Base-by-base conservation (phyloP, 1,284 basidiomycete genomes). In the Cutaneotrichosporon curvatum region DNA sequence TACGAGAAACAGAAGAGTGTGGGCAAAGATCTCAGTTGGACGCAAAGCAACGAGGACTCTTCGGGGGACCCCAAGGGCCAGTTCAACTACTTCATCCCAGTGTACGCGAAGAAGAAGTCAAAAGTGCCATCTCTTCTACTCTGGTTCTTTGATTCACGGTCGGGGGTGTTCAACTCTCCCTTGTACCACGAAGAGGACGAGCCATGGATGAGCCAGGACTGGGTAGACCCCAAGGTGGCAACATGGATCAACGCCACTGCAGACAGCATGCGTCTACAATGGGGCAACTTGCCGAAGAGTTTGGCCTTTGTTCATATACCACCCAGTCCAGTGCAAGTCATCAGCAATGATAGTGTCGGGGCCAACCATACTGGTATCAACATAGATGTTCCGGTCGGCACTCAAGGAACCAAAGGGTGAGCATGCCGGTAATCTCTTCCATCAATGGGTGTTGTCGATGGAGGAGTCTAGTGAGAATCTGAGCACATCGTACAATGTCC, bases 11-110 rank as follows among this genome's bases (percentile, higher is more conserved):
- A 18, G 14, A 37, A 20, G 5, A 37, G 33, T 4, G 11, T 9
- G 6, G 48, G 38, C 5, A 9, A 21, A 1, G 10, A 22, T 4
- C 43, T 45, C 7, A 22, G 18, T 15, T 45, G 43, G 39, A 45
- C 48, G 16, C 48, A 42, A 39, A 30, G 30, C 12, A 41, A 28
- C 18, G 25, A 11, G 11, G 43, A 38, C 20, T 28, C 20, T 6
- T 6, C 30, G 20, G 35, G 6, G 11, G 48, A 50, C 36, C 43
- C 48, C 6, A 45, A 50, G 36, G 48, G 48, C 15, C 34, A 25
- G 40, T 50, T 45, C 41, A 59, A 59, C 50, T 57, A 57, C 43
- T 59, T 48, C 46, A 40, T 59, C 18, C 55, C 57, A 4, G 47
- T 59, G 12, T 59, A 54, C 36, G 48, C 42, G 10, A 40, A 45